phyloP scores from a whole-genome alignment of 306 rosid species.

The Gleditsia sinensis region DNA sequence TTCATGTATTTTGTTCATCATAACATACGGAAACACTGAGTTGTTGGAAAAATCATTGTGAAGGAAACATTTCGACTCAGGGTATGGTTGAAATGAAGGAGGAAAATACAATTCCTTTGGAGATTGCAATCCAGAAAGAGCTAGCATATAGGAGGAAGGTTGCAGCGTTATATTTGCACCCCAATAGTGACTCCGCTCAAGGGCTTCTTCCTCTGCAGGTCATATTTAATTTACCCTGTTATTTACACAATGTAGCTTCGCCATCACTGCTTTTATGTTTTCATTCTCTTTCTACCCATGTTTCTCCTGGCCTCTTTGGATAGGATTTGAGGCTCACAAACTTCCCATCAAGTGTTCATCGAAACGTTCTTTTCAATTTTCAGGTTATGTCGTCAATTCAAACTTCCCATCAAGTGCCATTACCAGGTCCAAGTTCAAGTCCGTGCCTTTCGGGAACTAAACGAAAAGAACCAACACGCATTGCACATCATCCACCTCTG shows the following conservation, averaged over 20 bases:
- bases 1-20: background rate
- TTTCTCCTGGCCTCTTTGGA: background rate
- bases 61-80: background rate
- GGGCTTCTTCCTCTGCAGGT: slow-evolving; percentile 24
- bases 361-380: background rate
- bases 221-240: slow-evolving; percentile 8
- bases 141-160: slow-evolving; percentile 22
- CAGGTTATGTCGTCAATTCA: slow-evolving; percentile 27
- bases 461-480: slow-evolving; percentile 14
- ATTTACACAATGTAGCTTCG: background rate
- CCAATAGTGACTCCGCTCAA: background rate
- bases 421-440: slow-evolving; percentile 27
- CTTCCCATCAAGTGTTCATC: background rate
- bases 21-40: background rate
- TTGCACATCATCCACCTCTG: background rate
- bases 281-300: background rate
- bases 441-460: slow-evolving; percentile 14
- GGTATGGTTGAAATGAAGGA: slow-evolving; percentile 16
- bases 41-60: background rate
- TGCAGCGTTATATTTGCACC: background rate
- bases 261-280: background rate
- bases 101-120: slow-evolving; percentile 27
- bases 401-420: background rate
- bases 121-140: slow-evolving; percentile 36
- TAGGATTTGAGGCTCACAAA: too few relatives aligned